A percentile compares a stretch with the other conserved stretches of the same genome.
These are phyloP conservation scores for Jamesozyma hellenica DNA, from an alignment of 805 yeast genomes.

Conservation along the genomic window DNA sequence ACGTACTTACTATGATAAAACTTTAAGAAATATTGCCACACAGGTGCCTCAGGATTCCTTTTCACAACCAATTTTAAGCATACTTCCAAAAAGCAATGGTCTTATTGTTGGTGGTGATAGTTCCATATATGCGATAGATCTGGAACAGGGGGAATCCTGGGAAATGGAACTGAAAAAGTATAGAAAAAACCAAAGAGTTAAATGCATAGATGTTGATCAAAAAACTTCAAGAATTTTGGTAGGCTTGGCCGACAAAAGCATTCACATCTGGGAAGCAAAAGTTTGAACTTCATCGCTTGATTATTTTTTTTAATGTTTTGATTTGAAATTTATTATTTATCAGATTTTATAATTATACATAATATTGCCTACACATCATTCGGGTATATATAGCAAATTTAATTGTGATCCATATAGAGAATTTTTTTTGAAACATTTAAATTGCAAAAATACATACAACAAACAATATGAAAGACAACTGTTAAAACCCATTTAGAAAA, in stretches of 20 bases:
- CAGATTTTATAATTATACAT: background rate
- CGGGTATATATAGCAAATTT: background rate
- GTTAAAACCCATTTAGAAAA: too few relatives aligned
- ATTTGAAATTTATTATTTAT: too few relatives aligned
- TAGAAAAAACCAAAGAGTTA: slow-evolving; percentile 23
- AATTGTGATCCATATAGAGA: background rate
- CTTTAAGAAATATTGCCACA: slow-evolving; percentile 23
- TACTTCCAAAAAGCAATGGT: slow-evolving; percentile 13
- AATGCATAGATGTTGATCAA: slow-evolving; percentile 15
- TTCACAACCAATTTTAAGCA: slow-evolving; percentile 23
- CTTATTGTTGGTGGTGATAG: slow-evolving; percentile 20
- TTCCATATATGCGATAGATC: slow-evolving; percentile 23
- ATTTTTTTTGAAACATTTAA: background rate
- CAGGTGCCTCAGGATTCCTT: slow-evolving; percentile 21
- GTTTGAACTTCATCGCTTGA: too few relatives aligned
- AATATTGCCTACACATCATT: background rate
- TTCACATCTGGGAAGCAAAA: background rate
- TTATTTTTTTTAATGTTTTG: too few relatives aligned
- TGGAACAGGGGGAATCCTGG: slow-evolving; percentile 24
- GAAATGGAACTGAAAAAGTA: slow-evolving; percentile 26
- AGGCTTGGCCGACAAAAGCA: slow-evolving; percentile 12
- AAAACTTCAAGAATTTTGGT: slow-evolving; percentile 8
- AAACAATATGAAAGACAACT: too few relatives aligned
- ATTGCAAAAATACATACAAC: background rate
- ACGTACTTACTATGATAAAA: slow-evolving; percentile 17